Base-by-base conservation (phyloP, 257 asterid genomes). In the Salvia rosmarinus region DNA sequence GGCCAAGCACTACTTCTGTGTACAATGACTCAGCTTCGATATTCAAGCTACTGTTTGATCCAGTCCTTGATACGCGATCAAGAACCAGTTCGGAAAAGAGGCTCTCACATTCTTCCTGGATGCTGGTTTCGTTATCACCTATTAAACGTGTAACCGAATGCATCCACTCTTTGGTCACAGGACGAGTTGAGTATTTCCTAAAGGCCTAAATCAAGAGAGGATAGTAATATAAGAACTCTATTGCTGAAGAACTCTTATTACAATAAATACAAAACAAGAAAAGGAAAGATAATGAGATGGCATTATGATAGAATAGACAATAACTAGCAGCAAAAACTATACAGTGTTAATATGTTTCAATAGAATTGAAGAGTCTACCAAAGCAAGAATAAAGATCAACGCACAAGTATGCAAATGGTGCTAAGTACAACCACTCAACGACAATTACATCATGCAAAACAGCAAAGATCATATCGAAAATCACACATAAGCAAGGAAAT, bases 71-170 rank as follows among this genome's bases (percentile, higher is more conserved):
- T 44, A 94, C 75, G 17, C 91, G 87, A 75, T 88, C 91, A 56
- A 94, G 82, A 71, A 94, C 85, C 68, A 94, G 83, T 81, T 94
- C 99, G 23, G 86, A 79, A 68, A 94, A 94, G 55, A 94, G 84
- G 80, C 73, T 88, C 83, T 89, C 96, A 25, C 98, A 91, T 83
- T 94, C 99, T 78, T 94, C 99, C 79, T 94, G 99, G 58, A 94
- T 87, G 91, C 98, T 84, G 63, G 96, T 82, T 85, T 94, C 99
- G 50, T 89, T 89, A 74, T 94, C 99, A 20, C 77, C 37, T 70
- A 91, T 87, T 55, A 89, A 80, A 71, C 93, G 98, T 14, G 92
- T 96, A 73, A 87, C 76, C 34, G 98, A 84, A 85, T 85, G 95
- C 74, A 94, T 77, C 99, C 99, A 94, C 86, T 91, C 96, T 80